A percentile compares a stretch with the other conserved stretches of the same genome.
Evolutionary conservation across 2,329 filamentous ascomycete genomes (phyloP).

Genomic region (Aspergillus transmontanensis): DNA sequence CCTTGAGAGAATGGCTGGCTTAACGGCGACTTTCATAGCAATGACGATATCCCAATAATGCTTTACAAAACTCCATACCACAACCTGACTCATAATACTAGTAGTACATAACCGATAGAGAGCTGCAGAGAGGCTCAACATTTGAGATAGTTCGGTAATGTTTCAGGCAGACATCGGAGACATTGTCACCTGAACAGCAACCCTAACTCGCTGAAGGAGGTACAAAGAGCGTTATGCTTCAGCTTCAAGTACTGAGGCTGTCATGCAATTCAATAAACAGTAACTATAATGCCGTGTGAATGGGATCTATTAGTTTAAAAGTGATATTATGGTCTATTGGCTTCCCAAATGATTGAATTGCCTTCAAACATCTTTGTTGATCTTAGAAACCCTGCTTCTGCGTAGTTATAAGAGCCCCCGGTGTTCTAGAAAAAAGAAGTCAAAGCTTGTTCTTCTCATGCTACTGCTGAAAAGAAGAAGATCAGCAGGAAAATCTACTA

Average conservation of each 20-base stretch:
- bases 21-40: background rate
- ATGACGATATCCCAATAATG: background rate
- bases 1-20: background rate
- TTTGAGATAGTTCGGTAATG: background rate
- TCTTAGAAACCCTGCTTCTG: background rate
- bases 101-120: too few relatives aligned
- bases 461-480: too few relatives aligned
- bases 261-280: background rate
- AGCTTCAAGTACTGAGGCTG: background rate
- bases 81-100: background rate
- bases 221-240: background rate
- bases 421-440: background rate
- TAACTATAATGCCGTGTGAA: too few relatives aligned
- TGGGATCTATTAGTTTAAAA: too few relatives aligned
- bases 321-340: too few relatives aligned
- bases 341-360: background rate
- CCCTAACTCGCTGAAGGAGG: too few relatives aligned
- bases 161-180: background rate
- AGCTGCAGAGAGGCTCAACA: too few relatives aligned
- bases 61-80: background rate
- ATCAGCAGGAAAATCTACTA: too few relatives aligned
- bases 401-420: too few relatives aligned
- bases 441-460: background rate
- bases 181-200: background rate
- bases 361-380: background rate